Conservation (phyloP, 768 basidiomycete genomes). For the Panus rudis region DNA sequence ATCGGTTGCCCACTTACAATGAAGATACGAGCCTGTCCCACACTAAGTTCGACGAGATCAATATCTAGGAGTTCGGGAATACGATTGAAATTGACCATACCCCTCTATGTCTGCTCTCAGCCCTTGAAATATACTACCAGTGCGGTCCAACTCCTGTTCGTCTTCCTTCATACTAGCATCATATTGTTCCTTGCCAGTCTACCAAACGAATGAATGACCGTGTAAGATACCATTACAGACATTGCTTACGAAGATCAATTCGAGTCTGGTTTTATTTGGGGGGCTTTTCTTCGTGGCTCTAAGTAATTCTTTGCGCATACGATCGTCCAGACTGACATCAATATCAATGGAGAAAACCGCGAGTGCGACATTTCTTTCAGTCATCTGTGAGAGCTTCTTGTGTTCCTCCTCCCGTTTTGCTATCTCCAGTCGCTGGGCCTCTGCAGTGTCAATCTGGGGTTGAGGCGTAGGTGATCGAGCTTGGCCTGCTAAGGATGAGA, state of each 20-base stretch:
- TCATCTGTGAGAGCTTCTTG: slow-evolving; percentile 26
- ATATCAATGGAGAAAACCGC: slow-evolving; percentile 64
- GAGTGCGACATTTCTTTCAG: slow-evolving; percentile 50
- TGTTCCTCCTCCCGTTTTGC: slow-evolving; percentile 8
- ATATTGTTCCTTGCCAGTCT: slow-evolving; percentile 82
- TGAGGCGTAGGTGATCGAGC: slow-evolving; percentile 27
- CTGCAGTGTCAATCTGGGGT: slow-evolving; percentile 30
- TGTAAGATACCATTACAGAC: background rate
- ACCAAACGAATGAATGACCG: background rate
- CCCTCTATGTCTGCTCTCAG: slow-evolving; percentile 82
- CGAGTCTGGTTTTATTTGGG: slow-evolving; percentile 64
- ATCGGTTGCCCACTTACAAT: slow-evolving; percentile 44
- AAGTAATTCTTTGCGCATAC: slow-evolving; percentile 65
- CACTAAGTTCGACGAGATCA: slow-evolving; percentile 27
- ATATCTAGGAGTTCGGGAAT: background rate
- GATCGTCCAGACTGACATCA: slow-evolving; percentile 56
- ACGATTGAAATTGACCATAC: slow-evolving; percentile 34
- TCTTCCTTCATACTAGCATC: slow-evolving; percentile 69
- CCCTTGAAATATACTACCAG: slow-evolving; percentile 82
- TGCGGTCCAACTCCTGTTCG: slow-evolving; percentile 45
- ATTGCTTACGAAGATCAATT: slow-evolving; percentile 73
- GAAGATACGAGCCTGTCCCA: slow-evolving; percentile 71
- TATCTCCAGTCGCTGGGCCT: slow-evolving; percentile 8
- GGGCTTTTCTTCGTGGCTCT: slow-evolving; percentile 95
- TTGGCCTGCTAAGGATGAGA: slow-evolving; percentile 26